Percentiles rank a stretch among this genome's conserved stretches.
Evolutionary conservation across 2,329 filamentous ascomycete species (phyloP).

Genomic region (Canariomyces notabilis): DNA sequence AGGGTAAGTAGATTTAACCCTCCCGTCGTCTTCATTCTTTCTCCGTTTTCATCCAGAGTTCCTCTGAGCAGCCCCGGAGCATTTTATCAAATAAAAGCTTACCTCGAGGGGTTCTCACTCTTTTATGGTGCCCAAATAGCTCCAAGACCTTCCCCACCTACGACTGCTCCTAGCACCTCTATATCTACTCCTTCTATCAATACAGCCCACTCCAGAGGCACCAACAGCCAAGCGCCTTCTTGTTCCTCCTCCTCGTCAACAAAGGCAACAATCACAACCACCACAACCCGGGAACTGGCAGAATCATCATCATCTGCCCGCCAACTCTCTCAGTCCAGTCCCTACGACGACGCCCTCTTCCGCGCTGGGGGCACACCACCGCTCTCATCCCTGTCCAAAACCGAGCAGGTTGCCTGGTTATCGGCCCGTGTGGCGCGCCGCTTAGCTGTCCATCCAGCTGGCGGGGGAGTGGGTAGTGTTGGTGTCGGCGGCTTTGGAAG

Average conservation of each 20-base stretch:
- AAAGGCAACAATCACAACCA: conserved; percentile 29
- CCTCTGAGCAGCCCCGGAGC: no score
- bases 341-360: conserved; percentile 42
- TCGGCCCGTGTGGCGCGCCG: conserved; percentile 43
- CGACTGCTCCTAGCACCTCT: neutral
- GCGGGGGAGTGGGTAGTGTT: no score
- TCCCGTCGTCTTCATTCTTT: neutral
- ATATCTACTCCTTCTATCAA: conserved; percentile 2
- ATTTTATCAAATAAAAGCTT: no score
- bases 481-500: neutral
- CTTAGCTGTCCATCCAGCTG: conserved; percentile 29
- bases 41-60: neutral
- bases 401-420: conserved; percentile 46
- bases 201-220: no score
- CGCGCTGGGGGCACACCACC: conserved; percentile 35
- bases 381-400: conserved; percentile 40
- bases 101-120: neutral
- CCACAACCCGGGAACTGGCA: no score
- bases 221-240: no score
- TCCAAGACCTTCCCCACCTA: conserved; percentile 9
- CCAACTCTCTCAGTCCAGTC: conserved; percentile 44
- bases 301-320: no score
- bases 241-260: conserved; percentile 3
- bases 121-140: neutral
- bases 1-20: conserved; percentile 21